Evolutionary conservation across 495 filamentous ascomycete genomes (phyloP), one percentile per base, ranked within the genome.

Genomic region (Hypoxylon crocopeplum): DNA sequence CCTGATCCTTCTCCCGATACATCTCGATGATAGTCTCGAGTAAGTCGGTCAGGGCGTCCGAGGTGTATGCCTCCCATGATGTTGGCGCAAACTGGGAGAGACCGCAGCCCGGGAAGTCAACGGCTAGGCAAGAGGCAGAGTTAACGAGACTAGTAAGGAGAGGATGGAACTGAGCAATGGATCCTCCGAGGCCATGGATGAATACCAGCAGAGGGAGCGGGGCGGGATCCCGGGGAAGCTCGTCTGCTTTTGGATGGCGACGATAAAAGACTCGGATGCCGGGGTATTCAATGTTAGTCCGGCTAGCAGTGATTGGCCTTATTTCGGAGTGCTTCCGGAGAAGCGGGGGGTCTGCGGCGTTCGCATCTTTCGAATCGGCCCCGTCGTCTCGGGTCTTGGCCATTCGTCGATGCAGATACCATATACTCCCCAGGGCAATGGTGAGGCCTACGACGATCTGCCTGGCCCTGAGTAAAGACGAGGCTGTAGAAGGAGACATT

Each of bases 81-180:
- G 77, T 84, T 2, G 86, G 87, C 20, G 76, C 78, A 72, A 92
- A 93, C 10, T 79, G 76, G 6, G 92, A 96, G 5, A 84, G 73
- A 22, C 93, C 93, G 56, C 92, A 96, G 22, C 93, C 93, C 1
- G 93, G 93, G 1, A 97, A 76, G 71, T 98, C 93, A 51, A 97
- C 87, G 4, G 89, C 89, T 12, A 98, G 83, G 64, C 91, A 96
- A n/a, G 93, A 87, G 1, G 89, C 90, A 16, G 92, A 76, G 56
- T 95, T 91, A 11, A 89, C 86, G 27, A 98, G 77, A 70, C 89
- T 93, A 1, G 85, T 88, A 10, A 98, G 79, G 4, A 97, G 74
- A 29, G 91, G 84, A 54, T 88, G 81, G 70, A 97, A 97, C 69
- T 97, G 93, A 5, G 91, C 88, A 11, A 93, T 74, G 1, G 90